phyloP scores from a whole-genome alignment of 164 flowering plant species.

The Houttuynia cordata region DNA sequence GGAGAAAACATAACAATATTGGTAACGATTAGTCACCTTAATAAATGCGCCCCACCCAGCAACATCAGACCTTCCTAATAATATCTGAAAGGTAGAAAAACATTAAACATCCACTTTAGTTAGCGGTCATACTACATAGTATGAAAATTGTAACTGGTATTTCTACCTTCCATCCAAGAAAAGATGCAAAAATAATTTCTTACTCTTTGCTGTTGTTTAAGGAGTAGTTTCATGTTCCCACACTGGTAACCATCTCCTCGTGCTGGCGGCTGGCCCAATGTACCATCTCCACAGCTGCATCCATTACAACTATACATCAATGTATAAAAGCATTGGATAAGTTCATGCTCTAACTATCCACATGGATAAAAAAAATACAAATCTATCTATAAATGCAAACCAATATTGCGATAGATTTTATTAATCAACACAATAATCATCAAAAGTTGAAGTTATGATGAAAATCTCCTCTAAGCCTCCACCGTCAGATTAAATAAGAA shows the following conservation, averaged over 20 bases:
- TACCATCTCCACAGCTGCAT: conserved; percentile 86
- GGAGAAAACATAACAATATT: background rate
- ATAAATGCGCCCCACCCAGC: conserved; percentile 99
- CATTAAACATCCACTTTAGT: background rate
- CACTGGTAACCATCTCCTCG: conserved; percentile 84
- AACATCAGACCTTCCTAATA: conserved; percentile 80
- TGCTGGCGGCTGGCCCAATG: conserved; percentile 68
- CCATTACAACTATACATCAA: background rate
- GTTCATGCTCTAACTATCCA: background rate
- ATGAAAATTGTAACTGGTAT: background rate
- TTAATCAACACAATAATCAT: too few species aligned
- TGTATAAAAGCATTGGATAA: background rate
- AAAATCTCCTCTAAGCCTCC: too few species aligned
- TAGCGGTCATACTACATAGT: background rate
- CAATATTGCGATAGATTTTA: too few species aligned
- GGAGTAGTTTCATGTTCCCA: conserved; percentile 89
- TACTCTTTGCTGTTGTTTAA: conserved; percentile 89
- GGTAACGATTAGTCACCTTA: conserved; percentile 39
- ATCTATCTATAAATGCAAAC: too few species aligned
- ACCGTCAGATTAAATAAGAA: too few species aligned
- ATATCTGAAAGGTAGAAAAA: conserved; percentile 36
- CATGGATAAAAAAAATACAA: too few species aligned
- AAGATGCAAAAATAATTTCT: conserved; percentile 9
- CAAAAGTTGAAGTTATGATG: too few species aligned
- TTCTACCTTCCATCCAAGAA: background rate